Conservation (phyloP, 164 flowering plant genomes). For the Echeveria elegans region DNA sequence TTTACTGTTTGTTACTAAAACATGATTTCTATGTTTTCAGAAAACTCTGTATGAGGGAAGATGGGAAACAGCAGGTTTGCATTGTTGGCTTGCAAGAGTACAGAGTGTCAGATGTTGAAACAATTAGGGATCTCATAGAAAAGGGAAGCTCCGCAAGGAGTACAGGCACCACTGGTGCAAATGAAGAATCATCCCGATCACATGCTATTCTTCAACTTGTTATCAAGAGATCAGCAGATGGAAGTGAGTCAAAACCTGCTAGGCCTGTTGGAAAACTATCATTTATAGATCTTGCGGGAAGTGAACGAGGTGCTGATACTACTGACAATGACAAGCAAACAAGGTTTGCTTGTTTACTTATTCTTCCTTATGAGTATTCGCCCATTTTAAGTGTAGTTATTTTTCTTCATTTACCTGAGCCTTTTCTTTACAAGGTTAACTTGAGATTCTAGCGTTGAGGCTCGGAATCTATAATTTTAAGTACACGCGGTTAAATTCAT, state of each 20-base stretch:
- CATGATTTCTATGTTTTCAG: conserved; percentile 26
- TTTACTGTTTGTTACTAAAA: neutral
- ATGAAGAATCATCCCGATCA: conserved; percentile 96
- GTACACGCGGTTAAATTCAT: neutral
- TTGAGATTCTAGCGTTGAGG: neutral
- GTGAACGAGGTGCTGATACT: conserved; percentile 98
- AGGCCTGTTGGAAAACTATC: conserved; percentile 81
- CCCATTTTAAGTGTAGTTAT: neutral
- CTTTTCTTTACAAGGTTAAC: neutral
- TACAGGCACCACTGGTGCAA: conserved; percentile 96
- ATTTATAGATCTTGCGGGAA: conserved; percentile 97
- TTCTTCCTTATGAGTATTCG: neutral
- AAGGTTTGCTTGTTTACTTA: conserved; percentile 33
- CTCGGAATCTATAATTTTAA: neutral
- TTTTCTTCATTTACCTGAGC: neutral
- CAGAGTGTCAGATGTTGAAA: conserved; percentile 65
- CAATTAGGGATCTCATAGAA: conserved; percentile 71
- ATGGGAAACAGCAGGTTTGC: conserved; percentile 89
- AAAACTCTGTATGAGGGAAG: conserved; percentile 93
- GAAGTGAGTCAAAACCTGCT: conserved; percentile 70
- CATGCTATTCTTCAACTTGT: conserved; percentile 97
- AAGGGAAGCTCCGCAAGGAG: conserved; percentile 85
- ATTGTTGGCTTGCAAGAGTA: conserved; percentile 92
- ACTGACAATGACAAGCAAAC: conserved; percentile 95
- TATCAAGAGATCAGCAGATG: conserved; percentile 67